Evolutionary conservation across 495 filamentous ascomycete species (phyloP).

Genomic region (Aspergillus panamensis): DNA sequence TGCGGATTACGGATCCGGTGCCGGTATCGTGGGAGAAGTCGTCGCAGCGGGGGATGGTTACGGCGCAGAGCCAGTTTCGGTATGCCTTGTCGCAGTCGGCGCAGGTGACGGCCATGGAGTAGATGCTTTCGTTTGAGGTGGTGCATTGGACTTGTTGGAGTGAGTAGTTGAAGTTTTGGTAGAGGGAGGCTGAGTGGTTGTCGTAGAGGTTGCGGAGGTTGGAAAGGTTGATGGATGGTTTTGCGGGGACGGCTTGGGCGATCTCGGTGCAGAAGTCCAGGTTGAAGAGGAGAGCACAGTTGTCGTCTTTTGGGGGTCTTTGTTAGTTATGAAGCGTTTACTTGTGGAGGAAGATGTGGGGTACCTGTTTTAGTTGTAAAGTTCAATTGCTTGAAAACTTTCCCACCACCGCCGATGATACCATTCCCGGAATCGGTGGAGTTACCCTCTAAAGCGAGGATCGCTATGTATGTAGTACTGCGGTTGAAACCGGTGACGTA

Average conservation of each 20-base stretch:
- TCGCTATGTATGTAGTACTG: conserved; percentile 64
- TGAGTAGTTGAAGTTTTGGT: conserved; percentile 73
- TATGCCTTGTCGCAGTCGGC: conserved; percentile 74
- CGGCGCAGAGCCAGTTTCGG: conserved; percentile 90
- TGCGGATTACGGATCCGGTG: conserved; percentile 61
- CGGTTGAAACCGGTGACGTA: conserved; percentile 55
- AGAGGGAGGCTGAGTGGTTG: conserved; percentile 53
- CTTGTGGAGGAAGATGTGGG: conserved; percentile 21
- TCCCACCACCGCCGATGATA: conserved; percentile 62
- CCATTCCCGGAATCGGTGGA: conserved; percentile 47
- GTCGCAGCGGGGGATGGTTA: conserved; percentile 85
- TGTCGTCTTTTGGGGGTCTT: conserved; percentile 46
- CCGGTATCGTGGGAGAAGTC: conserved; percentile 60
- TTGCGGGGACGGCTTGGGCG: conserved; percentile 86
- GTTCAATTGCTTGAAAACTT: conserved; percentile 60
- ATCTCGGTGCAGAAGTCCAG: conserved; percentile 80
- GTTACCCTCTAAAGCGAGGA: conserved; percentile 62
- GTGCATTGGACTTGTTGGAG: conserved; percentile 84
- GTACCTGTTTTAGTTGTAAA: conserved; percentile 78
- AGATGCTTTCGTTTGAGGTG: conserved; percentile 62
- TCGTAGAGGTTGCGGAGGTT: conserved; percentile 67
- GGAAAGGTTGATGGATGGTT: conserved; percentile 47
- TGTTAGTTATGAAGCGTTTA: conserved; percentile 15
- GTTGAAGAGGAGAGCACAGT: conserved; percentile 81
- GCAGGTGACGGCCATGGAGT: conserved; percentile 77